Base-by-base conservation (phyloP, 1,284 basidiomycete genomes). In the Pseudozyma flocculosa region DNA sequence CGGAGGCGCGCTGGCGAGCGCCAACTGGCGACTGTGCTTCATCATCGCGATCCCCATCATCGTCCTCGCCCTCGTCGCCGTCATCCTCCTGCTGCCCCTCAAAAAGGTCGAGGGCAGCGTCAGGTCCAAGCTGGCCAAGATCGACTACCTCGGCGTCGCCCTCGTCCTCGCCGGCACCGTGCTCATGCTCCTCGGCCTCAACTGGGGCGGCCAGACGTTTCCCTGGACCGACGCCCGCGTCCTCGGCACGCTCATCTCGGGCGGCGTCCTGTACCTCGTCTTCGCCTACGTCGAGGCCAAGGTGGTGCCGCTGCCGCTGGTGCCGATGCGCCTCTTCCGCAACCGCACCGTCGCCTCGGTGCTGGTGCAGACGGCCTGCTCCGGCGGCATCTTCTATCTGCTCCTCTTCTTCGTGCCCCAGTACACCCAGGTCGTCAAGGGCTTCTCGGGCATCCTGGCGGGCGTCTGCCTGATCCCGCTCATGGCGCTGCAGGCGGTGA, bases 221-320 rank as follows among this genome's bases (percentile, higher is more conserved):
- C 11, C 72, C 0, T 87, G 74, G 50, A 80, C 72, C 10, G 53
- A 45, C 14, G 64, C 68, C 2, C 69, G 50, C 8, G 68, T 70
- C 4, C 58, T 76, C 18, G 86, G 82, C 1, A 84, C 86, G 0
- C 77, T 89, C 2, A 77, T 84, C 41, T 82, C 84, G 0, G 86
- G 87, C 0, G 60, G 85, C 13, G 60, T 84, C 2, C 80, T 87
- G 1, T 76, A 85, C 11, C 78, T 69, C 0, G 50, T 87, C 1
- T 90, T 89, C 74, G 83, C 87, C 45, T 45, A 86, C 17, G 88
- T 87, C 82, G 88, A 90, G 78, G 86, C 85, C 82, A 86, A 84
- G 70, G 81, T 85, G 1, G 85, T 87, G 1, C 79, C 78, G 36
- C 80, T 89, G 8, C 87, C 88, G 1, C 55, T 77, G 21, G 60